Conservation (phyloP, 2,329 filamentous ascomycete genomes). For the Alternaria atra region DNA sequence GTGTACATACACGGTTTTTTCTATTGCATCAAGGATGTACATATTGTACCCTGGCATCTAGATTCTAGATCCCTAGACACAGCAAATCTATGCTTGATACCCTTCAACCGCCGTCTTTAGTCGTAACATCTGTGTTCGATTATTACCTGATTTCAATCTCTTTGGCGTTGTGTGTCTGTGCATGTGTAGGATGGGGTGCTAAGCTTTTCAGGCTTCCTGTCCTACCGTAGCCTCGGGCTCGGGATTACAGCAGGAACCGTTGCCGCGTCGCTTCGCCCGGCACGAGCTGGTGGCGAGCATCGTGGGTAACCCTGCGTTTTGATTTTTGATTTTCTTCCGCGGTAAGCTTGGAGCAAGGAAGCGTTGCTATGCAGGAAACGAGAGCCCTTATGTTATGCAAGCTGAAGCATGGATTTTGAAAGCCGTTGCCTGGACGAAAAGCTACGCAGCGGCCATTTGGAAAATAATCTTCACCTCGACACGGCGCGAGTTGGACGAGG, state of each 20-base stretch:
- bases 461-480: no score
- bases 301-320: not conserved
- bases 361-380: not conserved
- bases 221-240: not conserved
- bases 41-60: not conserved
- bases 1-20: slow-evolving; percentile 6
- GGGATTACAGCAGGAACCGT: not conserved
- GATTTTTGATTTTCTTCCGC: not conserved
- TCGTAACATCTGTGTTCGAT: not conserved
- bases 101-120: not conserved
- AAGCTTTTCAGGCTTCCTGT: not conserved
- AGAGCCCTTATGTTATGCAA: not conserved
- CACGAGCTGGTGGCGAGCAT: slow-evolving; percentile 1
- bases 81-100: not conserved
- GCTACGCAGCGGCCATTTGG: no score
- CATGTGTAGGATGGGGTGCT: not conserved
- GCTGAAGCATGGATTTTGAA: not conserved
- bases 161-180: no score
- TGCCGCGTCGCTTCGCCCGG: not conserved
- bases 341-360: not conserved
- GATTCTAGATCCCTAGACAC: not conserved
- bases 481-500: no score
- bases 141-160: no score
- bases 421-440: no score
- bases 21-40: not conserved